A percentile compares a stretch with the other conserved stretches of the same genome.
These are phyloP conservation scores for Ustilaginoidea virens DNA, from an alignment of 2,329 filamentous ascomycete genomes.

Conservation along the genomic window DNA sequence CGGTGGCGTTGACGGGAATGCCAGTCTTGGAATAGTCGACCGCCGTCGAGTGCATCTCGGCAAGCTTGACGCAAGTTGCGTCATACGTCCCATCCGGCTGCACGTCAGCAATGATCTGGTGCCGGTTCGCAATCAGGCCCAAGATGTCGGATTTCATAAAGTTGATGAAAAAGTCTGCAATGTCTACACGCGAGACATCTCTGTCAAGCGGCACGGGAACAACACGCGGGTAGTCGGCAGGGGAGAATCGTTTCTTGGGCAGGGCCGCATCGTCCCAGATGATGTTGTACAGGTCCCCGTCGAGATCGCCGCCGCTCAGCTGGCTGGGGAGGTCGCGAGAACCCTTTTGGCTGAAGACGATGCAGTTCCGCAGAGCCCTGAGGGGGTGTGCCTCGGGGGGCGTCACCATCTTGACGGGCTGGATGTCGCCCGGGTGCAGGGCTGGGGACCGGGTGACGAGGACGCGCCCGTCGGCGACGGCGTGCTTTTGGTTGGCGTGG, in stretches of 20 bases:
- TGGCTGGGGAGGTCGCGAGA: conserved; percentile 60
- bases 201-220: conserved; percentile 42
- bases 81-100: conserved; percentile 33
- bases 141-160: conserved; percentile 57
- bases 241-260: conserved; percentile 24
- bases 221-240: conserved; percentile 56
- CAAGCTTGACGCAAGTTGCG: conserved; percentile 35
- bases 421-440: conserved; percentile 69
- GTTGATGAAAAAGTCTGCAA: conserved; percentile 66
- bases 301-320: conserved; percentile 68
- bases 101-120: conserved; percentile 50
- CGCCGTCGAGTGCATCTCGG: conserved; percentile 51
- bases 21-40: conserved; percentile 70
- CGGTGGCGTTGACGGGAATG: conserved; percentile 32
- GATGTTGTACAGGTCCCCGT: conserved; percentile 69
- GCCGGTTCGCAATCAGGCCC: conserved; percentile 47
- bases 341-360: conserved; percentile 63
- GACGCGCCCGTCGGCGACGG: conserved; percentile 27
- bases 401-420: conserved; percentile 45
- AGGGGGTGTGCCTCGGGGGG: conserved; percentile 47
- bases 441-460: conserved; percentile 68
- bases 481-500: too few species aligned
- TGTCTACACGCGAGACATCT: conserved; percentile 45
- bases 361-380: conserved; percentile 49
- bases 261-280: conserved; percentile 51